phyloP scores from a whole-genome alignment of 805 yeast genomes.

The Isabelozyma pseudorhagii region DNA sequence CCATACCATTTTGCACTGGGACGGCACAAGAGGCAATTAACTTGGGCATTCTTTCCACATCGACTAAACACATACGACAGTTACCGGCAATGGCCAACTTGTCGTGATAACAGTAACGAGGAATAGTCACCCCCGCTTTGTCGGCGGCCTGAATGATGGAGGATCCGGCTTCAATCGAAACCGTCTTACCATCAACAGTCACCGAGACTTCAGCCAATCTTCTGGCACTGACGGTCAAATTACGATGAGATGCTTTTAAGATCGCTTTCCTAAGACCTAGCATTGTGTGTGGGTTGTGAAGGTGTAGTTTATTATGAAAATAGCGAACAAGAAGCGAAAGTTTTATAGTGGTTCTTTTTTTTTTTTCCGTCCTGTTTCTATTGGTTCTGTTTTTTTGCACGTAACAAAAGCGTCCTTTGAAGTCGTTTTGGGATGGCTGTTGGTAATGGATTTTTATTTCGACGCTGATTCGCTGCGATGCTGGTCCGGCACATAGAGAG shows the following conservation, averaged over 20 bases:
- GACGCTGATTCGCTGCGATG: conserved; percentile 25
- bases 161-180: conserved; percentile 79
- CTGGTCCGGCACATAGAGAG: conserved; percentile 24
- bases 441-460: conserved; percentile 16
- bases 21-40: conserved; percentile 88
- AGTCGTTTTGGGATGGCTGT: background rate
- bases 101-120: conserved; percentile 90
- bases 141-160: conserved; percentile 90
- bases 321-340: background rate
- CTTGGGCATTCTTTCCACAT: conserved; percentile 85
- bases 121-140: conserved; percentile 83
- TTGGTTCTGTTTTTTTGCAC: background rate
- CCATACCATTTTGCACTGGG: conserved; percentile 91
- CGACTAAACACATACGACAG: conserved; percentile 91
- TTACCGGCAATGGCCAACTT: conserved; percentile 88
- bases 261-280: background rate
- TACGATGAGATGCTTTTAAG: conserved; percentile 12
- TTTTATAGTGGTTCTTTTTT: background rate
- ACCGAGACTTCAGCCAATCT: conserved; percentile 53
- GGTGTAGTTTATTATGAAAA: background rate
- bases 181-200: conserved; percentile 68
- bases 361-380: background rate
- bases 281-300: background rate
- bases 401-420: background rate
- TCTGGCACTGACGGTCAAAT: conserved; percentile 15